Evolutionary conservation across 2,329 filamentous ascomycete genomes (phyloP).

Genomic region (Penicillium sclerotigenum): DNA sequence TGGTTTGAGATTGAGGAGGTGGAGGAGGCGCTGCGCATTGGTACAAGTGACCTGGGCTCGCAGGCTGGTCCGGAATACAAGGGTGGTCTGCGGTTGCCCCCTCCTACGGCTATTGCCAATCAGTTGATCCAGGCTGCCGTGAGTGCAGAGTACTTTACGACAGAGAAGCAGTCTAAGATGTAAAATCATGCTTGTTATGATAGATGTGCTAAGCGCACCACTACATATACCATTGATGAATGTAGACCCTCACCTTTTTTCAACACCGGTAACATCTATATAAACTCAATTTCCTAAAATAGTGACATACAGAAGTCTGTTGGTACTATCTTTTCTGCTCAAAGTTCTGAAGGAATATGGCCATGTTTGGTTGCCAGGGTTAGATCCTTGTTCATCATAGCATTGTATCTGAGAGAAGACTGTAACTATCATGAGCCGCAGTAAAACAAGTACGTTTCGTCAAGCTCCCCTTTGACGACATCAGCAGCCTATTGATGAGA

Average conservation of each 20-base stretch:
- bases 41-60: constrained; percentile 66
- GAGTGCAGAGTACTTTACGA: constrained; percentile 64
- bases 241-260: background rate
- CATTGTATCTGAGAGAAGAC: background rate
- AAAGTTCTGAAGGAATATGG: background rate
- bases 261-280: background rate
- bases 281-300: background rate
- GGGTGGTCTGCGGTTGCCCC: constrained; percentile 75
- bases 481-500: background rate
- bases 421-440: background rate
- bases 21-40: constrained; percentile 65
- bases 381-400: background rate
- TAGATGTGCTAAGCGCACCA: background rate
- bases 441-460: background rate
- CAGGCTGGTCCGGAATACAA: constrained; percentile 64
- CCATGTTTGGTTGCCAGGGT: background rate
- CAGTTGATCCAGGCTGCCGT: constrained; percentile 78
- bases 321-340: background rate
- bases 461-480: background rate
- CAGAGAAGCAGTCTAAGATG: constrained; percentile 52
- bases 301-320: too few species aligned
- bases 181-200: constrained; percentile 10
- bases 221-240: background rate
- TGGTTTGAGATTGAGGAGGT: constrained; percentile 87
- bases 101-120: constrained; percentile 86